A percentile compares a stretch with the other conserved stretches of the same genome.
These are phyloP conservation scores for Venturia aucupariae DNA, from an alignment of 2,329 filamentous ascomycete species.

Conservation along the genomic window DNA sequence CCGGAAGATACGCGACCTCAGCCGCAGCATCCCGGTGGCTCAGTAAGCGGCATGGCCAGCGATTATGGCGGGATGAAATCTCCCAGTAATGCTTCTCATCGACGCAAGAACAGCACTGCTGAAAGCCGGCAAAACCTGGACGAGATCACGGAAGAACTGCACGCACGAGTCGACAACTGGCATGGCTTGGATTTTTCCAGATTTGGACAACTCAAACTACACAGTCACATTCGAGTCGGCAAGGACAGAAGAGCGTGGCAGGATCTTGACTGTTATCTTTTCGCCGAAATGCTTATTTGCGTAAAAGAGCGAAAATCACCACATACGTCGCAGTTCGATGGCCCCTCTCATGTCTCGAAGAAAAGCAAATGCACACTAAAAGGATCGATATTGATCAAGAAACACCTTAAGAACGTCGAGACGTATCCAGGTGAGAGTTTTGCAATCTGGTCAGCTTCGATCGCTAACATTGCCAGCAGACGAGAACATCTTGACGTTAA, in stretches of 20 bases:
- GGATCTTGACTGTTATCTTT: conserved; percentile 92
- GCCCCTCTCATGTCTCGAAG: conserved; percentile 41
- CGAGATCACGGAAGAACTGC: conserved; percentile 76
- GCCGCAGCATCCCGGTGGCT: conserved; percentile 38
- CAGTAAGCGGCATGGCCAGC: conserved; percentile 38
- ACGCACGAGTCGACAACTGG: conserved; percentile 93
- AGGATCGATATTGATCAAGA: conserved; percentile 96
- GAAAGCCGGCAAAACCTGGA: conserved; percentile 72
- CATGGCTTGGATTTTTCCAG: conserved; percentile 87
- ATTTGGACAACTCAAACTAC: conserved; percentile 86
- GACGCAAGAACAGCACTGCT: not conserved
- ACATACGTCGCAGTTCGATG: not conserved
- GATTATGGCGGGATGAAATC: conserved; percentile 25
- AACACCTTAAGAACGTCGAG: conserved; percentile 89
- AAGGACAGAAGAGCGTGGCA: conserved; percentile 97
- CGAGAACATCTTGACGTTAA: conserved; percentile 78
- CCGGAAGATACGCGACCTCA: conserved; percentile 61
- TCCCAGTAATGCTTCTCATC: not conserved
- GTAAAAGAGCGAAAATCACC: conserved; percentile 86
- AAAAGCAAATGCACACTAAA: conserved; percentile 78
- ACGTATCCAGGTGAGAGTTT: conserved; percentile 35
- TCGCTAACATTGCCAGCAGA: conserved; percentile 39
- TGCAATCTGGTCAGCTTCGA: not conserved
- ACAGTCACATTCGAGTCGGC: conserved; percentile 83
- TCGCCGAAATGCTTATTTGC: conserved; percentile 98